Conservation (phyloP, 129 eudicot genomes). For the Pseudognaphalium luteoalbum region DNA sequence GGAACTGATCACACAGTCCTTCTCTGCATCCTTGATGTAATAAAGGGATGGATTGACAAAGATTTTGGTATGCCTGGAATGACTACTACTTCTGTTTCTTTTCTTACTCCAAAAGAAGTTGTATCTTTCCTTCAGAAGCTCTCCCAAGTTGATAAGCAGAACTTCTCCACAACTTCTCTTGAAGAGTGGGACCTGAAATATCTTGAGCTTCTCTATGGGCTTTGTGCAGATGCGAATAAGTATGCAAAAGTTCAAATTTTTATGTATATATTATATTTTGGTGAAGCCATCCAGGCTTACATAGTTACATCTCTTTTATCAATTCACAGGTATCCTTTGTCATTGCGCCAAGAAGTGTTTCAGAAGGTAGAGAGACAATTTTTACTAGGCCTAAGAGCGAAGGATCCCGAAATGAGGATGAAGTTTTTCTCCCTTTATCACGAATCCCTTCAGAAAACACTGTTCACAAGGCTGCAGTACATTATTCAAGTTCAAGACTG, state of each 20-base stretch:
- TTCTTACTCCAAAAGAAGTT: conserved; percentile 82
- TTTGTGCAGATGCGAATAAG: conserved; percentile 94
- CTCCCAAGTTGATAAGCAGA: conserved; percentile 93
- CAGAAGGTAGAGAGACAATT: conserved; percentile 92
- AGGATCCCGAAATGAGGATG: conserved; percentile 83
- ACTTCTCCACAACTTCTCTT: conserved; percentile 51
- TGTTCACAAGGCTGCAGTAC: conserved; percentile 88
- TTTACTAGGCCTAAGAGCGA: conserved; percentile 93
- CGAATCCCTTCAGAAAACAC: conserved; percentile 84
- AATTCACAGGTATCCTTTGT: conserved; percentile 60
- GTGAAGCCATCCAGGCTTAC: conserved; percentile 2
- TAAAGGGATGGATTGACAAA: conserved; percentile 92
- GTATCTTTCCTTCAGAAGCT: conserved; percentile 91
- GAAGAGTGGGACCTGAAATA: conserved; percentile 96
- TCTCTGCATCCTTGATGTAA: conserved; percentile 81
- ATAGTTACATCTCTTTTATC: conserved; percentile 19
- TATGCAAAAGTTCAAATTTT: conserved; percentile 25
- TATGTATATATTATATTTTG: neutral
- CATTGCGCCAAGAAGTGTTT: conserved; percentile 87
- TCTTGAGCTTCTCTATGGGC: conserved; percentile 89
- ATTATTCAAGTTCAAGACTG: conserved; percentile 92
- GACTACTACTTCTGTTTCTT: conserved; percentile 50
- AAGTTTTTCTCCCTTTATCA: conserved; percentile 84
- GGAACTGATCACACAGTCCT: conserved; percentile 91
- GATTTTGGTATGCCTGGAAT: conserved; percentile 64